Evolutionary conservation across 192 early-diverging fungal species (phyloP), one percentile per base, ranked within the genome.

Genomic region (Coemansia sp.): DNA sequence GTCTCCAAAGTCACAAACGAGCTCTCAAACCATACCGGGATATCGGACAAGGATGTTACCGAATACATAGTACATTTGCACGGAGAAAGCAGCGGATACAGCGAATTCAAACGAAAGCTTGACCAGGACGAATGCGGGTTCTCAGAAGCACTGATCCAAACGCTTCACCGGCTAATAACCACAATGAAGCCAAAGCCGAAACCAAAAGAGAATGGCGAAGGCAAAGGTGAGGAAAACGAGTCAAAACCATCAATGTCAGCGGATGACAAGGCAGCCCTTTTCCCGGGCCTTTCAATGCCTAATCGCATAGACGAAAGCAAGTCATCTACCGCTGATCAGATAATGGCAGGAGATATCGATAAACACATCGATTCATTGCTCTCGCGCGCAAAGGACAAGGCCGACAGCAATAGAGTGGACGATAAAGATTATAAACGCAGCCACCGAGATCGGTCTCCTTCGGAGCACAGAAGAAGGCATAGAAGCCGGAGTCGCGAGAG

Each of bases 11-110:
- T 99, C 46, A 85, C 91, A 36, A 91, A 85, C 61, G 97, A 99
- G 81, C 82, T 99, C 20, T 82, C 89, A 22, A 97, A 97, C 80
- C 97, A 99, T 70, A 90, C 86, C 36, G 93, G 92, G 9, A 85
- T 96, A 64, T 87, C 91, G 42, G 95, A 97, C 83, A 95, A 93
- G 74, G 87, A 87, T 25, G 70, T 91, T 53, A 94, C 97, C 60
- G 97, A 99, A 68, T 99, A 91, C 67, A 86, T 99, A 46, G 88
- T 99, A 42, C 84, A 90, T 65, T 66, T 97, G 29, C 95, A 99
- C 68, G 85, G 85, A 33, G 76, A 90, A 71, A 85, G 84, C 63
- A 84, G 76, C 54, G 81, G 73, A 60, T 76, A 88, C 50, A 73
- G 48, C 35, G 79, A 78, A 20, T 99, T 95, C 76, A 90, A 90